These are phyloP conservation scores for Rubus parviflorus DNA, from an alignment of 306 rosid species.

Conservation along the genomic window DNA sequence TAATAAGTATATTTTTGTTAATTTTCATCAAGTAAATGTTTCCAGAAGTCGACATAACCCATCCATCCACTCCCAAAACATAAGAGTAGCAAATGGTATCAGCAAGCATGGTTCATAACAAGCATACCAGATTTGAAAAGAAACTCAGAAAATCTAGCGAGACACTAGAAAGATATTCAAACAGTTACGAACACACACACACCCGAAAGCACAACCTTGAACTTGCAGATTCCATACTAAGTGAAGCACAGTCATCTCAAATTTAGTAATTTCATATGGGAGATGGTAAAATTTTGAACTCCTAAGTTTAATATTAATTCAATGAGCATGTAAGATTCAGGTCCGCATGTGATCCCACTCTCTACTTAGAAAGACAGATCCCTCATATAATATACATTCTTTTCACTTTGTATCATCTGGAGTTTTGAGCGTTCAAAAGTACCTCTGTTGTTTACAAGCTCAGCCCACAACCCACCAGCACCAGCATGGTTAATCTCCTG, in stretches of 20 bases:
- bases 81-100: no score
- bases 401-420: not conserved
- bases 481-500: conserved; percentile 93
- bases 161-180: not conserved
- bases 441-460: conserved; percentile 75
- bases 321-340: not conserved
- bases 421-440: conserved; percentile 14
- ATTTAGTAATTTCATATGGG: not conserved
- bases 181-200: not conserved
- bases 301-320: not conserved
- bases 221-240: not conserved
- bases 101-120: no score
- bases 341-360: no score
- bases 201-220: not conserved
- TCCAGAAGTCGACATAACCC: no score
- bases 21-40: not conserved
- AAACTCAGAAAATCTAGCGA: no score
- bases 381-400: not conserved
- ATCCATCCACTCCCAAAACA: no score
- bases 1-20: no score
- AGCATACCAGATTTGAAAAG: not conserved
- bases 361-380: no score
- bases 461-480: conserved; percentile 83
- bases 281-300: no score
- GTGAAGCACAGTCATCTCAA: not conserved